Percentiles rank a stretch among this genome's conserved stretches.
Evolutionary conservation across 441 rosid genomes (phyloP).

Genomic region (Syzygium syzygioides): DNA sequence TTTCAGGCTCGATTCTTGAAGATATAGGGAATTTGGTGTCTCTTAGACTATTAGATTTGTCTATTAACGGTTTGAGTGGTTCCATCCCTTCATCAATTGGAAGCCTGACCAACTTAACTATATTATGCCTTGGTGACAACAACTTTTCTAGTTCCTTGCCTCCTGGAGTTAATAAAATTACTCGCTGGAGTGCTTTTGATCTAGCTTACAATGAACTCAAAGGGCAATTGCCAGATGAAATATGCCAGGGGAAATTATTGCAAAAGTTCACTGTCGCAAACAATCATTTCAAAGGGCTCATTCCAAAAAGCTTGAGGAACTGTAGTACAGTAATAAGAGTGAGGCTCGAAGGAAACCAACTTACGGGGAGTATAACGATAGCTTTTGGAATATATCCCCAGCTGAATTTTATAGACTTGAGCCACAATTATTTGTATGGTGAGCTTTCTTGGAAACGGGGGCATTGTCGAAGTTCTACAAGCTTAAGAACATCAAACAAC

Average conservation of each 20-base stretch:
- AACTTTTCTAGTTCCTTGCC: too few species aligned
- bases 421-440: background rate
- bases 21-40: too few species aligned
- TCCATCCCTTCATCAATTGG: too few species aligned
- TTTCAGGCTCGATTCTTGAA: too few species aligned
- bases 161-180: too few species aligned
- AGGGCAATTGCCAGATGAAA: background rate
- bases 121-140: accelerated
- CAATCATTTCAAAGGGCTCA: background rate
- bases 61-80: too few species aligned
- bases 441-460: background rate
- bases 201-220: accelerated
- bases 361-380: accelerated
- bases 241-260: background rate
- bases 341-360: background rate
- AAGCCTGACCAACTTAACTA: too few species aligned
- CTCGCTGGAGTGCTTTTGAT: background rate
- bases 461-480: accelerated
- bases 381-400: background rate
- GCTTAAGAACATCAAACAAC: background rate
- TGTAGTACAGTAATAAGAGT: background rate
- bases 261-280: accelerated
- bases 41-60: too few species aligned
- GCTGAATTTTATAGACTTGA: accelerated
- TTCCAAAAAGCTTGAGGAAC: background rate